phyloP scores from a whole-genome alignment of 441 rosid genomes.

The Gossypium davidsonii region DNA sequence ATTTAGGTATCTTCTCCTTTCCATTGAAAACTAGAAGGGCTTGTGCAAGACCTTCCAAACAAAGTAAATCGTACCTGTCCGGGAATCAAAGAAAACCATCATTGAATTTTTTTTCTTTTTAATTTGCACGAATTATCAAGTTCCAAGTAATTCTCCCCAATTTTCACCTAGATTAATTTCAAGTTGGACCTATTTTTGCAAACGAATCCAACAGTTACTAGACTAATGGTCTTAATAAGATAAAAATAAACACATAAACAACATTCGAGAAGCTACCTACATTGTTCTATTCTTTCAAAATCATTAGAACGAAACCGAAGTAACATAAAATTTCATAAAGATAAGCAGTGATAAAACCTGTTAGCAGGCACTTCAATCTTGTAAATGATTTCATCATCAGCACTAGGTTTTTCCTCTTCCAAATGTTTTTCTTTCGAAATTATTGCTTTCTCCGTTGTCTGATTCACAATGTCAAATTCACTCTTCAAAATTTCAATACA shows the following conservation, averaged over 20 bases:
- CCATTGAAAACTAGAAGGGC: conserved; percentile 70
- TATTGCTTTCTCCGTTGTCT: conserved; percentile 89
- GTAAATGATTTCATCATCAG: conserved; percentile 8
- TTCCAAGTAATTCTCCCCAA: conserved; percentile 7
- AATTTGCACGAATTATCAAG: background rate
- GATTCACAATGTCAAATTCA: background rate
- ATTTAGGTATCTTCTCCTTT: conserved; percentile 55
- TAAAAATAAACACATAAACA: background rate
- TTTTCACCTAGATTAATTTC: background rate
- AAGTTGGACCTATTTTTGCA: background rate
- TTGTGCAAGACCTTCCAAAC: conserved; percentile 93
- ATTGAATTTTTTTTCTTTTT: background rate
- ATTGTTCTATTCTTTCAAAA: background rate
- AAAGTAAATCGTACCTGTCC: conserved; percentile 84
- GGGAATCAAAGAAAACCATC: background rate
- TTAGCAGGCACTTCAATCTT: conserved; percentile 9
- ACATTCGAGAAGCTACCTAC: background rate
- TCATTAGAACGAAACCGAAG: background rate
- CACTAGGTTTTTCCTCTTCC: conserved; percentile 39
- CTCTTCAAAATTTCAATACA: background rate
- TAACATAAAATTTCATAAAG: background rate
- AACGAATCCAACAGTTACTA: background rate
- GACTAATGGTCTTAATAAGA: background rate
- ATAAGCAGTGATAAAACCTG: conserved; percentile 2
- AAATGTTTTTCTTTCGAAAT: conserved; percentile 80